phyloP scores from a whole-genome alignment of 106 monocot genomes.

The Allium sativum region DNA sequence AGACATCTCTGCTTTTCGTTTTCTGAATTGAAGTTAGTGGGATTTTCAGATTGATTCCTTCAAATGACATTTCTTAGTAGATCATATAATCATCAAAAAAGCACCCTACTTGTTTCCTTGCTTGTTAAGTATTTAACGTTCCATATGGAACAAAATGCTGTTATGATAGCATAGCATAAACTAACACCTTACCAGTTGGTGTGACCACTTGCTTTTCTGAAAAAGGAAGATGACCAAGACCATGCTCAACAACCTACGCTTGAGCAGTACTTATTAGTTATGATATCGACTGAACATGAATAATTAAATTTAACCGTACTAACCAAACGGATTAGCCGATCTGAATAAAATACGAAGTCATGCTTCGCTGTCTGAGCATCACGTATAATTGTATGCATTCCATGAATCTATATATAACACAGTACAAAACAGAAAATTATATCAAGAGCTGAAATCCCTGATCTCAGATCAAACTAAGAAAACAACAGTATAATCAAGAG shows the following conservation, averaged over 20 bases:
- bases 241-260: conserved; percentile 54
- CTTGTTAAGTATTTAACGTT: too few species aligned
- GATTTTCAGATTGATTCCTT: too few species aligned
- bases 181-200: conserved; percentile 48
- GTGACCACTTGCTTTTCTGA: conserved; percentile 71
- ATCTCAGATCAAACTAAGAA: neutral
- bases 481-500: neutral
- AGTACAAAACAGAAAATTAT: neutral
- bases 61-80: too few species aligned
- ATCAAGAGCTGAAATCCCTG: neutral
- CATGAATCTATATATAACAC: conserved; percentile 33
- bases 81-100: too few species aligned
- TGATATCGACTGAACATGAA: too few species aligned
- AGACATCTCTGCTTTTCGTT: too few species aligned
- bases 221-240: conserved; percentile 71
- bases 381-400: conserved; percentile 76
- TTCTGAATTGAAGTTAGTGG: too few species aligned
- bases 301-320: too few species aligned
- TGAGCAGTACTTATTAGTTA: too few species aligned
- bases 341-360: conserved; percentile 76
- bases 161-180: too few species aligned
- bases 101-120: too few species aligned
- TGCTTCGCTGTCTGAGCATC: conserved; percentile 43
- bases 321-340: conserved; percentile 64
- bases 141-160: too few species aligned